These are phyloP conservation scores for Jasminum sambac DNA, from an alignment of 257 asterid species.

Conservation along the genomic window DNA sequence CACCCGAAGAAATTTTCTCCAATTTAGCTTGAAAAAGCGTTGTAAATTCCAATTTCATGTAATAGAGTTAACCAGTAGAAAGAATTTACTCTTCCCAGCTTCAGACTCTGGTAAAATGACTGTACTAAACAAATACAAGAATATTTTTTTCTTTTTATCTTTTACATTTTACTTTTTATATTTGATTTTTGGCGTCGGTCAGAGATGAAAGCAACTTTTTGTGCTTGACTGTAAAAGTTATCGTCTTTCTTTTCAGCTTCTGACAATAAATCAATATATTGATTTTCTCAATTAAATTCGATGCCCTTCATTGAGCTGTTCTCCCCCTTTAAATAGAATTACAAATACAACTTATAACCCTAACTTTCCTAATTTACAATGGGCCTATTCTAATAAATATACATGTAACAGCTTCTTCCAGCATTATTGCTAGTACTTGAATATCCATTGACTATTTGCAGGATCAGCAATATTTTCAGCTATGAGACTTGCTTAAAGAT, in stretches of 20 bases:
- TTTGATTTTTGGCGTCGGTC: background rate
- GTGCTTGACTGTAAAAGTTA: background rate
- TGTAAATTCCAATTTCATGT: background rate
- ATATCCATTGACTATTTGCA: background rate
- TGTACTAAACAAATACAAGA: background rate
- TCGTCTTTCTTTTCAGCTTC: background rate
- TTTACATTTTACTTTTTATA: background rate
- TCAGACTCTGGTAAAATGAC: background rate
- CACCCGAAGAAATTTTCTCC: background rate
- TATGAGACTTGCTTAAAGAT: background rate
- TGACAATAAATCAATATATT: too few species aligned
- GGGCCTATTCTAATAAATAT: too few species aligned
- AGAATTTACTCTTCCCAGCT: background rate
- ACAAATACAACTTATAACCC: too few species aligned
- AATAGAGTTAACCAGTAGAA: constrained; percentile 1
- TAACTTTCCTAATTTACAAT: too few species aligned
- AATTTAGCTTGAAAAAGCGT: background rate
- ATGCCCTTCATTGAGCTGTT: too few species aligned
- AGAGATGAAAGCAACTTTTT: background rate
- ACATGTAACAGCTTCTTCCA: background rate
- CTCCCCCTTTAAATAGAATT: too few species aligned
- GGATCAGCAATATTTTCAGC: background rate
- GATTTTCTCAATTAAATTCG: too few species aligned
- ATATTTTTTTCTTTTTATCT: background rate
- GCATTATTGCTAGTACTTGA: background rate